These are phyloP conservation scores for Cyclotella cryptica DNA, from an alignment of 108 stramenopile species.

Conservation along the genomic window DNA sequence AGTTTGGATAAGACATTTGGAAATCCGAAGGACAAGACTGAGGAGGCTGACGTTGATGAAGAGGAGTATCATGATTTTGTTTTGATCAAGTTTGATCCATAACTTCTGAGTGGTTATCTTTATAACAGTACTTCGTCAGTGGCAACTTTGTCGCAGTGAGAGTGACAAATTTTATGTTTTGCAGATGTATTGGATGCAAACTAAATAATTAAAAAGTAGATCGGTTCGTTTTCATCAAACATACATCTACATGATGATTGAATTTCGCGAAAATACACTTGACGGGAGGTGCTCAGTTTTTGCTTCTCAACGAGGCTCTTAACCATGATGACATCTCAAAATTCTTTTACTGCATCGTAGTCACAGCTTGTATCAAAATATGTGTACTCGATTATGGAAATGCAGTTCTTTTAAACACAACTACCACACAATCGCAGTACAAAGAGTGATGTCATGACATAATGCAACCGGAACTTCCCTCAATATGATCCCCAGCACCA, in stretches of 20 bases:
- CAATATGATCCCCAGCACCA: slow-evolving; percentile 22
- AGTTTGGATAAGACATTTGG: slow-evolving; percentile 86
- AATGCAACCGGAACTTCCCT: slow-evolving; percentile 14
- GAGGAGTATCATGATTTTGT: slow-evolving; percentile 91
- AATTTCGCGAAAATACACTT: no score
- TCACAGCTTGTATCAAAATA: neutral
- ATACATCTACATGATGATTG: no score
- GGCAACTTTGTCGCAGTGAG: neutral
- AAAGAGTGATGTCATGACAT: neutral
- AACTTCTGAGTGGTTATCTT: slow-evolving; percentile 3
- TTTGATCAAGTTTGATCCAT: slow-evolving; percentile 89
- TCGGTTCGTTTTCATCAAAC: neutral
- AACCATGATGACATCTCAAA: no score
- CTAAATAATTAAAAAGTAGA: neutral
- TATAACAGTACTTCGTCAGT: no score
- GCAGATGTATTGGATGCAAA: neutral
- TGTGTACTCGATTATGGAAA: neutral
- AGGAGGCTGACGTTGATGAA: slow-evolving; percentile 59
- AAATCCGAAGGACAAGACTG: slow-evolving; percentile 39
- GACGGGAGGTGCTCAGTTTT: no score
- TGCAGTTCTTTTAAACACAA: neutral
- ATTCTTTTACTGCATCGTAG: no score
- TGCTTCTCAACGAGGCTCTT: no score
- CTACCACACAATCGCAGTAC: neutral
- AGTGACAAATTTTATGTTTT: neutral